These are phyloP conservation scores for Pythium monospermum DNA, from an alignment of 352 stramenopile genomes.

Conservation along the genomic window DNA sequence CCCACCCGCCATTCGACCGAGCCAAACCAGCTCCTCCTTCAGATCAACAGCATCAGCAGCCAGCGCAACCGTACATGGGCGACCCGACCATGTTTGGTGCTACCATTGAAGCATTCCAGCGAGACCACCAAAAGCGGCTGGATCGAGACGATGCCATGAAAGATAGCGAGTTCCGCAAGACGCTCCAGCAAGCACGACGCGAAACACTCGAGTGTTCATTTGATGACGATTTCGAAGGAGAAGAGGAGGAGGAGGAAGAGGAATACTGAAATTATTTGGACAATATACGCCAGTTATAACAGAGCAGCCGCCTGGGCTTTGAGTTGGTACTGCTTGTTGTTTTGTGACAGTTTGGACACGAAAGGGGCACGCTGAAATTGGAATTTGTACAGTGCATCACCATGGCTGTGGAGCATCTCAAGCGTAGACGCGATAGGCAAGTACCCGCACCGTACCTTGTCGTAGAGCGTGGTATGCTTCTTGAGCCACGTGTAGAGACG, in stretches of 20 bases:
- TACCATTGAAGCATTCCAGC: slow-evolving; percentile 15
- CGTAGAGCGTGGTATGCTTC: slow-evolving; percentile 52
- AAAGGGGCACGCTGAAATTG: slow-evolving; percentile 46
- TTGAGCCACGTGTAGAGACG: slow-evolving; percentile 72
- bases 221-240: slow-evolving; percentile 18
- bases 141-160: slow-evolving; percentile 1
- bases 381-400: slow-evolving; percentile 34
- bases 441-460: slow-evolving; percentile 29
- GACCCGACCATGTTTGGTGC: slow-evolving; percentile 15
- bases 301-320: slow-evolving; percentile 30
- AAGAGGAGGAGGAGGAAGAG: too few species aligned
- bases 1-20: background rate
- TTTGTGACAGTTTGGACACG: slow-evolving; percentile 38
- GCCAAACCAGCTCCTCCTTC: background rate
- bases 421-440: slow-evolving; percentile 29
- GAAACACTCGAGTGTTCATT: slow-evolving; percentile 33
- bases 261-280: slow-evolving; percentile 5
- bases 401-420: slow-evolving; percentile 43
- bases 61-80: slow-evolving; percentile 1
- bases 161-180: slow-evolving; percentile 13
- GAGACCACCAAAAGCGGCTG: background rate
- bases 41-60: background rate
- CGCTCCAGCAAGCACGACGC: slow-evolving; percentile 26
- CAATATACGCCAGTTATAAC: slow-evolving; percentile 10
- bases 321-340: slow-evolving; percentile 35